A percentile compares a stretch with the other conserved stretches of the same genome.
Conservation (phyloP, 805 yeast genomes). For the Ogataea methylovora region DNA sequence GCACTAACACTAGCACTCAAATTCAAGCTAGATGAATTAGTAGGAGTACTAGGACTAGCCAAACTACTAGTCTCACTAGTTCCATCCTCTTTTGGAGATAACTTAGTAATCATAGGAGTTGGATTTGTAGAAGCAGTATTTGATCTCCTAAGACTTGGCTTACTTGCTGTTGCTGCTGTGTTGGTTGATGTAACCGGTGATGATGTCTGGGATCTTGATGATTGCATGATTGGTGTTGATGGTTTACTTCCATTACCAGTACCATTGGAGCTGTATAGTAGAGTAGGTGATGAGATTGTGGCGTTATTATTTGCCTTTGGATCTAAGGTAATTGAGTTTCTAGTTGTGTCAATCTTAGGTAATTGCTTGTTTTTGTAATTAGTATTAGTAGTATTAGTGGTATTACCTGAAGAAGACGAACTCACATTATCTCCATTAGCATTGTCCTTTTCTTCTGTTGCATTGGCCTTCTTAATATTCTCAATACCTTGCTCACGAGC, state of each 20-base stretch:
- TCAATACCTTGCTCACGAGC: conserved; percentile 71
- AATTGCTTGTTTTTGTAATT: too few species aligned
- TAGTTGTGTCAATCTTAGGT: too few species aligned
- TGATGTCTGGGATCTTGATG: background rate
- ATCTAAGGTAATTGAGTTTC: too few species aligned
- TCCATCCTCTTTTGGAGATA: conserved; percentile 13
- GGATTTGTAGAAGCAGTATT: conserved; percentile 17
- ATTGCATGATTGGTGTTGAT: background rate
- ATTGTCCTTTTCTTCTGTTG: conserved; percentile 14
- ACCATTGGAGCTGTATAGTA: background rate
- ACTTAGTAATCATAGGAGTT: conserved; percentile 23
- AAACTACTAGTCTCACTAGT: conserved; percentile 3
- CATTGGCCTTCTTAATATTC: conserved; percentile 33
- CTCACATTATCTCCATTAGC: conserved; percentile 2
- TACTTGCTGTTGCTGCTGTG: conserved; percentile 1
- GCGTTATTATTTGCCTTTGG: too few species aligned
- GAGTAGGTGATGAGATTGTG: background rate
- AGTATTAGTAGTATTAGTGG: too few species aligned
- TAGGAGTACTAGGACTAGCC: conserved; percentile 1
- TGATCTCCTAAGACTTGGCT: conserved; percentile 8
- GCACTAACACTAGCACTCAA: conserved; percentile 9
- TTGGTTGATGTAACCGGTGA: background rate
- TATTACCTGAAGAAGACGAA: conserved; percentile 1
- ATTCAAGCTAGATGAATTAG: background rate
- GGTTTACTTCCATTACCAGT: background rate